phyloP scores from a whole-genome alignment of 345 rosid species.

The Murraya paniculata region DNA sequence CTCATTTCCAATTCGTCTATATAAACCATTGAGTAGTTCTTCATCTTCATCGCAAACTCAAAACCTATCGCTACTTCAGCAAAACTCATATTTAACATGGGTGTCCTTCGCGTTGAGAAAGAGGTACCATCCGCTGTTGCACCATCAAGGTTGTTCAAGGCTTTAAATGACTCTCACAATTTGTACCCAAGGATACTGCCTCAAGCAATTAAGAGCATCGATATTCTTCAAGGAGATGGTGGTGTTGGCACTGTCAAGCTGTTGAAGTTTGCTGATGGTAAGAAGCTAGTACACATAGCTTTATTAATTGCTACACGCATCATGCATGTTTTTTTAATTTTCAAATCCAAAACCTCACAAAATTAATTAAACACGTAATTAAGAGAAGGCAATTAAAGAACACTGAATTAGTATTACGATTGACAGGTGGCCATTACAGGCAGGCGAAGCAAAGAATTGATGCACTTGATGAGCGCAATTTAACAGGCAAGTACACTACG shows the following conservation, averaged over 20 bases:
- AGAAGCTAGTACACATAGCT: no score
- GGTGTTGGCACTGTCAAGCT: slow-evolving; percentile 35
- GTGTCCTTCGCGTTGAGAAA: slow-evolving; percentile 6
- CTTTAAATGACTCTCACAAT: slow-evolving; percentile 3
- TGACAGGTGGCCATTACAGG: no score
- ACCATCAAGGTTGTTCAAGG: neutral
- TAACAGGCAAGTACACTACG: neutral
- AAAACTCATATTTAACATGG: slow-evolving; percentile 7
- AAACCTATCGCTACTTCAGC: neutral
- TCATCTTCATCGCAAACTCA: neutral
- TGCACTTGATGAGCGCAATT: neutral
- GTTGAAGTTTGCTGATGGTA: slow-evolving; percentile 23
- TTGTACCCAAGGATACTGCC: slow-evolving; percentile 25
- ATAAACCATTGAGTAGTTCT: neutral
- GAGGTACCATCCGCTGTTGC: slow-evolving; percentile 8
- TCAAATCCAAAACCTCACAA: no score
- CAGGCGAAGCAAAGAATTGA: neutral
- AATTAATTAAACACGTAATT: no score
- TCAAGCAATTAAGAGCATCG: slow-evolving; percentile 22
- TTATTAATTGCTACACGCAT: no score
- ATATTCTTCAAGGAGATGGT: slow-evolving; percentile 31
- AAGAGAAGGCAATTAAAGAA: no score
- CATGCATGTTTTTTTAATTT: no score
- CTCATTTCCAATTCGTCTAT: neutral
- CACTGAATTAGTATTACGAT: no score